Base-by-base conservation (phyloP, 192 early-diverging fungal genomes). In the Rhizophagus prolifer region DNA sequence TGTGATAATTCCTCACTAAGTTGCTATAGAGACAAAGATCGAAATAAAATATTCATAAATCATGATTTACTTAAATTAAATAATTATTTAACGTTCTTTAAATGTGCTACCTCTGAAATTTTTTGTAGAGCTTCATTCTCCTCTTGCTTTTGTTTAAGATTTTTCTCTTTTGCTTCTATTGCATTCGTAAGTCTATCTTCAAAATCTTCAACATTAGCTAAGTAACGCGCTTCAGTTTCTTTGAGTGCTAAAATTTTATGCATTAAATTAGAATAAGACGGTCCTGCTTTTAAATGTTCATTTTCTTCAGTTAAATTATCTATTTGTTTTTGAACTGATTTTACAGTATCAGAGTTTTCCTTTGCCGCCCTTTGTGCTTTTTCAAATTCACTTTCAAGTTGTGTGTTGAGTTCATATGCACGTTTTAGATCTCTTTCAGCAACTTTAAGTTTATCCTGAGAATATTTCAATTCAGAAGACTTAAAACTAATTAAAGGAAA, bases 91-190 rank as follows among this genome's bases (percentile, higher is more conserved):
- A 54, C 6, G 25, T 54, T 26, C n/a, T 62, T 10, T 41, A 59
- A n/a, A 72, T 59, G 9, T 34, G 79, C 16, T 4, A 58, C 72
- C 25, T 86, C 82, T 54, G 79, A 64, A 26, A 84, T 85, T 31
- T 61, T 67, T 30, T 85, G 84, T 38, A 86, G 78, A 21, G 78
- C 81, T 14, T 82, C 80, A 71, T 80, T 84, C 60, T 88, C 84
- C 63, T 88, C 82, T 58, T 86, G 84, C 38, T 86, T 84, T 73
- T 84, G 79, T 23, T 74, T 72, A 21, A 78, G 74, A 34, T 58
- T 77, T 23, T 82, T 81, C n/a, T 84, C 77, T 64, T 77, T 79
- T 44, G 78, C 31, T 38, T 82, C 81, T 23, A 81, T 82, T 31
- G 81, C 79, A 36, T 82, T 80, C 6, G 72, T 71, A 0, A 85